Evolutionary conservation across 73 alveolate species (phyloP).

Genomic region (Breviolum minutum): DNA sequence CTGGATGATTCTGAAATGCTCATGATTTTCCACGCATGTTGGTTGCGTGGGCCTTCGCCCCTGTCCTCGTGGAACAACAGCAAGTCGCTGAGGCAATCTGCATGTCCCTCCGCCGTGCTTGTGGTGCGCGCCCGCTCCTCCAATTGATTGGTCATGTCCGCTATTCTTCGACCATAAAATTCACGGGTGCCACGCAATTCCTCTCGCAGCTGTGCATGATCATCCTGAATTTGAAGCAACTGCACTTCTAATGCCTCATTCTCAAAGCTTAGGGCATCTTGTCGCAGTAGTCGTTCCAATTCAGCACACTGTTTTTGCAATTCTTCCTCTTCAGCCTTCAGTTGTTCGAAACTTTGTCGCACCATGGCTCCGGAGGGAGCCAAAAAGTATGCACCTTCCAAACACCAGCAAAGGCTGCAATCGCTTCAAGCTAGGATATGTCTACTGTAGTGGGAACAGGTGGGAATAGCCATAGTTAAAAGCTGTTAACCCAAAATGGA

Average conservation of each 20-base stretch:
- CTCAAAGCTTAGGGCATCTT: constrained; percentile 75
- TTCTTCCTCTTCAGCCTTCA: constrained; percentile 13
- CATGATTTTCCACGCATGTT: background rate
- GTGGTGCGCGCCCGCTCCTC: constrained; percentile 77
- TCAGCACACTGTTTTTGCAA: background rate
- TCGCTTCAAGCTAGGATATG: background rate
- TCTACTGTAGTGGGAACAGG: background rate
- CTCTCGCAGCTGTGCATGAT: constrained; percentile 50
- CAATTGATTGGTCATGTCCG: constrained; percentile 59
- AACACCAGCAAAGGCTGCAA: background rate
- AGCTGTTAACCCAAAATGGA: no score
- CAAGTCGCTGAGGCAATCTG: constrained; percentile 69
- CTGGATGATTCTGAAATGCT: background rate
- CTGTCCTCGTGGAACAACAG: constrained; percentile 81
- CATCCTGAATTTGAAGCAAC: constrained; percentile 62
- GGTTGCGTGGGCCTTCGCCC: background rate
- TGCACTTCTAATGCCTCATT: constrained; percentile 85
- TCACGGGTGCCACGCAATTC: constrained; percentile 59
- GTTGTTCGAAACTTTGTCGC: background rate
- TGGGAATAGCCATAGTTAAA: background rate
- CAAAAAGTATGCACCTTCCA: background rate
- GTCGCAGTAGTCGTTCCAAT: background rate
- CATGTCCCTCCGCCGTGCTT: constrained; percentile 79
- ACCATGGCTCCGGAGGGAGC: background rate
- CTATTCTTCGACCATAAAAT: constrained; percentile 48